Percentiles rank a stretch among this genome's conserved stretches.
Evolutionary conservation across 2,329 filamentous ascomycete species (phyloP).

Genomic region (Fusarium burgessii): DNA sequence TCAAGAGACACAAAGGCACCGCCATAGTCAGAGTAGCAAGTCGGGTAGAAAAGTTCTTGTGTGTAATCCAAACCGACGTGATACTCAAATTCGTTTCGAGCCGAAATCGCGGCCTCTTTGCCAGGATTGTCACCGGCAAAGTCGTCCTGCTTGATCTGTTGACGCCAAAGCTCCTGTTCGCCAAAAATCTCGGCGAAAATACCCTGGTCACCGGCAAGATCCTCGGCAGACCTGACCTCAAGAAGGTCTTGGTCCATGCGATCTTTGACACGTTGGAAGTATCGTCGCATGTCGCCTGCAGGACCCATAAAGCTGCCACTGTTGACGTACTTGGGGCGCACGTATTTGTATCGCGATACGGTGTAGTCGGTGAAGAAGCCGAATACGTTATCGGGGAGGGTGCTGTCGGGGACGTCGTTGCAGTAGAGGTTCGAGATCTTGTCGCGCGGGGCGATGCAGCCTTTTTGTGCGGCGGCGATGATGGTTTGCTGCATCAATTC

Average conservation of each 20-base stretch:
- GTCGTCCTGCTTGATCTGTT: conserved; percentile 22
- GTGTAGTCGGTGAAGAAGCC: conserved; percentile 41
- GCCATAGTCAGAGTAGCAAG: conserved; percentile 46
- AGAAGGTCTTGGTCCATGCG: conserved; percentile 42
- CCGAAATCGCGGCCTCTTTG: conserved; percentile 26
- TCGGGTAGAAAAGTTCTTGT: conserved; percentile 49
- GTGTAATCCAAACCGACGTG: conserved; percentile 47
- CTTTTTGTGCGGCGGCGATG: conserved; percentile 43
- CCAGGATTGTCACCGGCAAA: conserved; percentile 26
- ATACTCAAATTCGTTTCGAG: conserved; percentile 42
- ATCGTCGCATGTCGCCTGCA: conserved; percentile 44
- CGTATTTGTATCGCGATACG: conserved; percentile 30
- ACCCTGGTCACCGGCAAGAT: conserved; percentile 49
- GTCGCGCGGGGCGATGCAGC: conserved; percentile 42
- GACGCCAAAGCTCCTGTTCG: conserved; percentile 45
- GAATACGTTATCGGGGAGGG: conserved; percentile 39
- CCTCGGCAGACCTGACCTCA: conserved; percentile 16
- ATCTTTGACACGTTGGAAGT: conserved; percentile 44
- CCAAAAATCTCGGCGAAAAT: conserved; percentile 50
- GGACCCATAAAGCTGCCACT: conserved; percentile 49
- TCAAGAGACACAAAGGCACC: conserved; percentile 43
- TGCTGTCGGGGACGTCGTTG: conserved; percentile 40
- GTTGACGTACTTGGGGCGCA: conserved; percentile 49
- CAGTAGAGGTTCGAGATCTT: conserved; percentile 44
- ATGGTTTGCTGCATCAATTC: conserved; percentile 43